Evolutionary conservation across 1,284 basidiomycete genomes (phyloP).

Genomic region (Stereum hirsutum): DNA sequence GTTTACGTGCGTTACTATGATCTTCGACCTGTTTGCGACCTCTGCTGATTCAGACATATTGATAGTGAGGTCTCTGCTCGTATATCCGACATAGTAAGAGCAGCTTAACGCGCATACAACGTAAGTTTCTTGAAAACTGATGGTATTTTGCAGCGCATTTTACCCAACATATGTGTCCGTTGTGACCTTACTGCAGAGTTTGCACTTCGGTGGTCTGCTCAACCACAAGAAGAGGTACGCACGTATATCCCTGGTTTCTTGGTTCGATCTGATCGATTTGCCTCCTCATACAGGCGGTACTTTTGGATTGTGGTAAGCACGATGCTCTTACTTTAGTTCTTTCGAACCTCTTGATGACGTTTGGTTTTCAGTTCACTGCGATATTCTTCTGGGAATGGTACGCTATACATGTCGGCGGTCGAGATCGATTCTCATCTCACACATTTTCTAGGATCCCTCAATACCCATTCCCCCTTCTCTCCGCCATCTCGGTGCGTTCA

Average conservation of each 20-base stretch:
- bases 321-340: not conserved
- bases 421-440: not conserved
- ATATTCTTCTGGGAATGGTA: constrained; percentile 44
- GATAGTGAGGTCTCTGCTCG: constrained; percentile 44
- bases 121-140: not conserved
- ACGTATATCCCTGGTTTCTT: not conserved
- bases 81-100: constrained; percentile 58
- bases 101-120: not conserved
- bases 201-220: constrained; percentile 39
- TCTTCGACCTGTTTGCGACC: too few species aligned
- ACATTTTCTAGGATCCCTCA: constrained; percentile 25
- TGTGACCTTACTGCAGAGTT: constrained; percentile 45
- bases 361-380: constrained; percentile 23
- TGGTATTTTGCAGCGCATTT: constrained; percentile 31
- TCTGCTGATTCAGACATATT: too few species aligned
- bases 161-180: constrained; percentile 46
- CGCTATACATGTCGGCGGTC: too few species aligned
- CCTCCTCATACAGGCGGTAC: constrained; percentile 19
- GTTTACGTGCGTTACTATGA: too few species aligned
- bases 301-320: constrained; percentile 44
- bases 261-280: not conserved
- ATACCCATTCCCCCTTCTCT: constrained; percentile 33
- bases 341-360: not conserved
- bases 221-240: constrained; percentile 34
- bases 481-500: constrained; percentile 40